phyloP scores from a whole-genome alignment of 805 yeast species.

The Candida orba region DNA sequence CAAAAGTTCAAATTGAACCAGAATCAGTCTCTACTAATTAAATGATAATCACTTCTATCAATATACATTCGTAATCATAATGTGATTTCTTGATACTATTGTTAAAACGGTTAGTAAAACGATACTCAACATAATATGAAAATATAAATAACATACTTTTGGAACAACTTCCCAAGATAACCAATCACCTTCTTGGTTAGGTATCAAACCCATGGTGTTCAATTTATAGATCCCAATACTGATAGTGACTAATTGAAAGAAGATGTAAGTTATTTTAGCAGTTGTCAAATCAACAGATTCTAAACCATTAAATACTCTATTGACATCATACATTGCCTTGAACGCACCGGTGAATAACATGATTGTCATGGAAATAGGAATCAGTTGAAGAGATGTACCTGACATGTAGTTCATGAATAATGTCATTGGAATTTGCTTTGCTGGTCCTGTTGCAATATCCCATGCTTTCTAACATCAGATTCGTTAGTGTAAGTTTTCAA shows the following conservation, averaged over 20 bases:
- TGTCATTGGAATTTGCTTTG: conserved; percentile 86
- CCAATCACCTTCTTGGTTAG: conserved; percentile 88
- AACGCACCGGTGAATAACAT: conserved; percentile 77
- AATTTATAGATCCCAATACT: conserved; percentile 80
- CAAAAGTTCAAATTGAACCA: too few relatives aligned
- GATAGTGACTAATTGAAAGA: conserved; percentile 47
- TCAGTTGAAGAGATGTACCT: conserved; percentile 82
- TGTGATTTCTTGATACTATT: conserved; percentile 11
- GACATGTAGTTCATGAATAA: conserved; percentile 87
- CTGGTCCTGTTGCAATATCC: conserved; percentile 79
- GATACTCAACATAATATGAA: neutral
- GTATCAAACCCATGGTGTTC: conserved; percentile 83
- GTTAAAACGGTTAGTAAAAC: conserved; percentile 1
- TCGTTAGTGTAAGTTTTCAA: neutral
- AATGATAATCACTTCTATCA: neutral
- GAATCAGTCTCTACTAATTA: neutral
- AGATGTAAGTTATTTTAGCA: conserved; percentile 29
- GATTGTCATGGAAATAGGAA: conserved; percentile 84
- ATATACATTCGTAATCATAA: neutral
- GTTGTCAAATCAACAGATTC: conserved; percentile 30
- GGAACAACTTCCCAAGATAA: conserved; percentile 64
- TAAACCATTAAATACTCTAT: conserved; percentile 45
- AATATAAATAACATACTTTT: conserved; percentile 11
- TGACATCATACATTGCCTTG: conserved; percentile 57
- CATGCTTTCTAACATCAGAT: conserved; percentile 54